Percentiles rank a stretch among this genome's conserved stretches.
Evolutionary conservation across 257 asterid genomes (phyloP).

Genomic region (Ophiorrhiza pumila): DNA sequence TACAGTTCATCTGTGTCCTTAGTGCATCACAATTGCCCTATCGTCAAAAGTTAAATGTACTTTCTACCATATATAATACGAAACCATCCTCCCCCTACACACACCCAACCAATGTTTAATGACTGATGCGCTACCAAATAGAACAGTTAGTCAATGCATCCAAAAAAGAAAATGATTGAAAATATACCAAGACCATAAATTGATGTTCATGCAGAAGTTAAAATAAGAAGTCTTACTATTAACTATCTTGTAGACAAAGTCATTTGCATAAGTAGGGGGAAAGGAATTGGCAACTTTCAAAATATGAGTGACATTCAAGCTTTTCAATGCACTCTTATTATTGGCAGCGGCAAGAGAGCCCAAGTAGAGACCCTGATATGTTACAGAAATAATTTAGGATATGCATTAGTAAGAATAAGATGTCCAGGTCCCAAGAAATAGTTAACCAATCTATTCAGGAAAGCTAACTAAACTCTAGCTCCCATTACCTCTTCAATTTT

Average conservation of each 20-base stretch:
- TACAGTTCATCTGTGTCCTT: background rate
- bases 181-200: background rate
- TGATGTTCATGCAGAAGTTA: background rate
- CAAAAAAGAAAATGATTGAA: background rate
- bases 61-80: background rate
- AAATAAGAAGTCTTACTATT: constrained; percentile 33
- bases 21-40: background rate
- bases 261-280: constrained; percentile 50
- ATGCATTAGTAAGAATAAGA: background rate
- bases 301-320: constrained; percentile 65
- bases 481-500: constrained; percentile 68
- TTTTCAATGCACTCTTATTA: constrained; percentile 47
- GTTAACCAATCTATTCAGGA: background rate
- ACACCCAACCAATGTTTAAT: background rate
- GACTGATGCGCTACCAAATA: background rate
- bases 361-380: constrained; percentile 71
- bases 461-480: background rate
- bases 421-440: background rate
- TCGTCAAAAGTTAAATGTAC: background rate
- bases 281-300: constrained; percentile 57
- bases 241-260: constrained; percentile 66
- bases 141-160: background rate
- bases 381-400: constrained; percentile 3
- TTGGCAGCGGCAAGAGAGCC: constrained; percentile 93
- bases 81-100: background rate